Percentiles rank a stretch among this genome's conserved stretches.
These are phyloP conservation scores for Simplicillium aogashimaense DNA, from an alignment of 2,329 filamentous ascomycete species.

Conservation along the genomic window DNA sequence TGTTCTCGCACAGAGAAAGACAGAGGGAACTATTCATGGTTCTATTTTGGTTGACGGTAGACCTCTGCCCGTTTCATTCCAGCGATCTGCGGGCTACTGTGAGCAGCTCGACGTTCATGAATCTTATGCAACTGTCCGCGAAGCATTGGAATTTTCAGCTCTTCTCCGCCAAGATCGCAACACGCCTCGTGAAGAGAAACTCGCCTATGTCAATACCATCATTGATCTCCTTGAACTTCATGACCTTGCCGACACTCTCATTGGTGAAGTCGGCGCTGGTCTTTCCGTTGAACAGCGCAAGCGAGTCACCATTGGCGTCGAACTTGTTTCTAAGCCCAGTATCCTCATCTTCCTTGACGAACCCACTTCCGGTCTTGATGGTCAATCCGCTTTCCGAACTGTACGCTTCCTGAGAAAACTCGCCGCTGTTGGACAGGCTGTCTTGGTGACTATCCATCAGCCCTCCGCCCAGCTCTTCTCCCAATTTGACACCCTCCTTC, in stretches of 20 bases:
- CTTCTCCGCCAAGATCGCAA: conserved; percentile 61
- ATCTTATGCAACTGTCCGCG: conserved; percentile 61
- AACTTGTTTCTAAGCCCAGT: conserved; percentile 51
- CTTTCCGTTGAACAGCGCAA: conserved; percentile 44
- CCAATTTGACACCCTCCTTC: conserved; percentile 54
- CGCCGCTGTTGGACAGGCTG: conserved; percentile 55
- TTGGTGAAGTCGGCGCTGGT: conserved; percentile 39
- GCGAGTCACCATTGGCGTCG: conserved; percentile 50
- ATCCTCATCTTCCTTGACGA: conserved; percentile 53
- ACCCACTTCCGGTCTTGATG: conserved; percentile 57
- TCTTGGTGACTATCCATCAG: conserved; percentile 62
- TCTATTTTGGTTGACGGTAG: conserved; percentile 69
- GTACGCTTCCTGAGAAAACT: conserved; percentile 58
- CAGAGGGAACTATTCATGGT: conserved; percentile 65
- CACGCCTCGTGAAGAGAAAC: conserved; percentile 55
- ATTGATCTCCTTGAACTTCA: conserved; percentile 51
- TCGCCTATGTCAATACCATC: conserved; percentile 68
- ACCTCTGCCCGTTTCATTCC: conserved; percentile 62
- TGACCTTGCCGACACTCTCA: conserved; percentile 36
- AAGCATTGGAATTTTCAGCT: conserved; percentile 67
- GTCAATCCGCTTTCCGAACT: conserved; percentile 56
- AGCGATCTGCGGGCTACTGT: conserved; percentile 70
- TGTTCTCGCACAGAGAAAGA: conserved; percentile 70
- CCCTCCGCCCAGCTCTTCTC: conserved; percentile 57
- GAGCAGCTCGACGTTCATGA: conserved; percentile 77